Evolutionary conservation across 2,329 filamentous ascomycete genomes (phyloP).

Genomic region (Endocalyx cinctus): DNA sequence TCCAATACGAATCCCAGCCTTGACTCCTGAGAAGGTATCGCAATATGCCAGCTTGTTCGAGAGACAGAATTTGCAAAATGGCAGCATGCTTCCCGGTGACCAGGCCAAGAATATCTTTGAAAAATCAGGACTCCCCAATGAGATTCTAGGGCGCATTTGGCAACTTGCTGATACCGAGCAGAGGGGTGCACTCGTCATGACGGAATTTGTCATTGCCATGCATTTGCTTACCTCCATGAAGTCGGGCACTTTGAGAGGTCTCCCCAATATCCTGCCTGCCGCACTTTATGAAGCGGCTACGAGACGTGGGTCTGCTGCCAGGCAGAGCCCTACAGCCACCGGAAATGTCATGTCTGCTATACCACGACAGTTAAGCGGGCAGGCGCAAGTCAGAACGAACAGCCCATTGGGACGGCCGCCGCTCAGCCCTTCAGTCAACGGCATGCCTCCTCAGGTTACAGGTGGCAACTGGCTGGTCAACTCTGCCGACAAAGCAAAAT

Average conservation of each 20-base stretch:
- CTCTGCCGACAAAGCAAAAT: conserved; percentile 77
- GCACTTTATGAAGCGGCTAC: conserved; percentile 88
- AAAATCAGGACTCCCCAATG: conserved; percentile 83
- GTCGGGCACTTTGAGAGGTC: conserved; percentile 69
- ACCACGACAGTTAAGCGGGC: conserved; percentile 76
- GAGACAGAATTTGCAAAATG: conserved; percentile 74
- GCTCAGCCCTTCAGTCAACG: conserved; percentile 38
- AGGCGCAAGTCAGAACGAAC: conserved; percentile 58
- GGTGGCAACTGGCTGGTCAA: conserved; percentile 77
- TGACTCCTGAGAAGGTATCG: conserved; percentile 81
- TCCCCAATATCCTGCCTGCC: conserved; percentile 77
- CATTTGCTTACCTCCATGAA: conserved; percentile 91
- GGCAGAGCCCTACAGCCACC: conserved; percentile 48
- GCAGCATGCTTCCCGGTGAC: conserved; percentile 71
- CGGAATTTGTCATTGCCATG: conserved; percentile 98
- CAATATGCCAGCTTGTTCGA: conserved; percentile 92
- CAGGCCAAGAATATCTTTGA: conserved; percentile 93
- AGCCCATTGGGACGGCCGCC: conserved; percentile 52
- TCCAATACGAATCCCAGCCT: conserved; percentile 79
- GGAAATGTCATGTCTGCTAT: conserved; percentile 62
- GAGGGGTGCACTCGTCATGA: conserved; percentile 76
- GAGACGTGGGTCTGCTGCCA: conserved; percentile 50
- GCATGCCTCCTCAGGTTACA: conserved; percentile 33
- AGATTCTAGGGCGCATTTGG: conserved; percentile 93
- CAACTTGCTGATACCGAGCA: conserved; percentile 91